phyloP scores from a whole-genome alignment of 805 yeast species.

The Suhomyces pyralidae region DNA sequence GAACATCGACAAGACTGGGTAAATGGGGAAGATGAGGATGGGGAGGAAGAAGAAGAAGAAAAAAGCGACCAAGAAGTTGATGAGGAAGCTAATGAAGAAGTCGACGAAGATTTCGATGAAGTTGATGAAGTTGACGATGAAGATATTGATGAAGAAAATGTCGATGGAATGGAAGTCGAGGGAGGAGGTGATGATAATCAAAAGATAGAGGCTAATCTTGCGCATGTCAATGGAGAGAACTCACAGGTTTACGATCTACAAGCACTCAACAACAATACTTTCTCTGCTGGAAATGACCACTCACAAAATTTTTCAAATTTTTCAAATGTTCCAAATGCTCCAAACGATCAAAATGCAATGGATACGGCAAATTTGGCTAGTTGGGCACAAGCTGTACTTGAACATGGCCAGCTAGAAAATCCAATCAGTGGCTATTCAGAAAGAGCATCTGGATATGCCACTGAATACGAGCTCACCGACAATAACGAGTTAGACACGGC shows the following conservation, averaged over 20 bases:
- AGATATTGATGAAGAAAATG: conserved; percentile 3
- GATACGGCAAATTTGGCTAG: neutral
- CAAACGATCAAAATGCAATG: neutral
- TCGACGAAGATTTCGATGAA: conserved; percentile 4
- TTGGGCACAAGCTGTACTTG: neutral
- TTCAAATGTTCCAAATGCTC: too few species aligned
- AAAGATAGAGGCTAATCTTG: neutral
- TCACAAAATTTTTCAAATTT: too few species aligned
- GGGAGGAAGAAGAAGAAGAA: neutral
- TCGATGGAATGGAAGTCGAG: neutral
- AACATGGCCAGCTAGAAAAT: neutral
- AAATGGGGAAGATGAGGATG: neutral
- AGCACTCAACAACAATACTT: neutral
- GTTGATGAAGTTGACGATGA: conserved; percentile 3
- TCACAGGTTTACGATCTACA: conserved; percentile 1
- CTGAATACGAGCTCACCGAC: conserved; percentile 18
- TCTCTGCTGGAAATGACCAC: neutral
- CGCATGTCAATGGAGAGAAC: neutral
- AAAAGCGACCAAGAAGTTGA: conserved; percentile 2
- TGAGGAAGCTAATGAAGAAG: neutral
- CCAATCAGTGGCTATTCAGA: neutral
- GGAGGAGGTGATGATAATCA: neutral
- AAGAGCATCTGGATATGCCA: conserved; percentile 4
- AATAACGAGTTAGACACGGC: conserved; percentile 1
- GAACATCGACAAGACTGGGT: too few species aligned